Percentiles rank a stretch among this genome's conserved stretches.
phyloP scores from a whole-genome alignment of 768 basidiomycete species.

The Suillus weaverae region DNA sequence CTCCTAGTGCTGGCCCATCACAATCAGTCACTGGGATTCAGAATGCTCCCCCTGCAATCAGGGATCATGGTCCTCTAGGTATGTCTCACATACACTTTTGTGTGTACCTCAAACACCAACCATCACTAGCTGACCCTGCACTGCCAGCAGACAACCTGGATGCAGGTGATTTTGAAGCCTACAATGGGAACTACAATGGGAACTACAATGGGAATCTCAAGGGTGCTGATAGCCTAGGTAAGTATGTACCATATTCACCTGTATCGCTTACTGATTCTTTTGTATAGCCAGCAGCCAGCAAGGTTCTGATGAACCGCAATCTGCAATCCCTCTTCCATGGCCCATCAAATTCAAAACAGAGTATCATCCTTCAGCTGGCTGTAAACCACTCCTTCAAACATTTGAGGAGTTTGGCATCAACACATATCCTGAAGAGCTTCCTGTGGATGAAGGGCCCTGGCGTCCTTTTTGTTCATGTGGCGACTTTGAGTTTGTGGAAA shows the following conservation, averaged over 20 bases:
- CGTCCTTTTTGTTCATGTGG: constrained; percentile 6
- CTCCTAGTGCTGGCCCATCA: too few relatives aligned
- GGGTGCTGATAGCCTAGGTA: neutral
- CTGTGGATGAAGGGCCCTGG: constrained; percentile 2
- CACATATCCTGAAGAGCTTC: neutral
- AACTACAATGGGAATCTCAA: too few relatives aligned
- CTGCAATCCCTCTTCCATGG: neutral
- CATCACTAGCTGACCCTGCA: too few relatives aligned
- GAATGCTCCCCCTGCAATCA: too few relatives aligned
- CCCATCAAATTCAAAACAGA: constrained; percentile 19
- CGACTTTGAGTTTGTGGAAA: constrained; percentile 13
- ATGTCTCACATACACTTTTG: too few relatives aligned
- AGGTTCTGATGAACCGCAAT: neutral
- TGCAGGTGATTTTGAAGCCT: neutral
- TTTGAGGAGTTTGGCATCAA: constrained; percentile 17
- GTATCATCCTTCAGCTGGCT: constrained; percentile 25
- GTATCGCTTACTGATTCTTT: neutral
- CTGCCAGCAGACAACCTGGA: too few relatives aligned
- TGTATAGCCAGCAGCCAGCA: neutral
- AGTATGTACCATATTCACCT: too few relatives aligned
- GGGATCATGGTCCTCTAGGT: too few relatives aligned
- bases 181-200: too few relatives aligned
- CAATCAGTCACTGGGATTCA: too few relatives aligned
- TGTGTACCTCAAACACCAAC: too few relatives aligned
- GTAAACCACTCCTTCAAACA: constrained; percentile 8